Evolutionary conservation across 371 early-diverging fungal genomes (phyloP).

Genomic region (Actinomortierella wolfii): DNA sequence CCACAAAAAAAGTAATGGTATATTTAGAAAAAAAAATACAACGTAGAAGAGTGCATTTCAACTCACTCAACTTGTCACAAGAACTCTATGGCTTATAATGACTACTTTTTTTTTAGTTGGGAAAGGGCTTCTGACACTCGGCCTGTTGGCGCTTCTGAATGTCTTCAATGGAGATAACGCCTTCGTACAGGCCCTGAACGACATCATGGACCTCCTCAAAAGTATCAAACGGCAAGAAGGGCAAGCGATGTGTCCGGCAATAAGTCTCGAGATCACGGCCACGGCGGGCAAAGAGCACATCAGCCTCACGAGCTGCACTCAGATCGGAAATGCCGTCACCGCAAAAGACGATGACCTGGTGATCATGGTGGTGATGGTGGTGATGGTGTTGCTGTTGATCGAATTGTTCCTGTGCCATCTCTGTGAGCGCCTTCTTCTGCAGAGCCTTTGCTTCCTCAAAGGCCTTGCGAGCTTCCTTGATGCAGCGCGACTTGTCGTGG

Average conservation of each 20-base stretch:
- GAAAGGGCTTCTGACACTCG: conserved; percentile 15
- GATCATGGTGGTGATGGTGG: no score
- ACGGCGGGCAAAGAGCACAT: conserved; percentile 63
- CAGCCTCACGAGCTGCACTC: conserved; percentile 63
- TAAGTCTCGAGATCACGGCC: conserved; percentile 62
- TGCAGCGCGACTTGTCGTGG: conserved; percentile 41
- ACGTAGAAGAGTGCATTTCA: no score
- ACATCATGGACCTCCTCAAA: conserved; percentile 32
- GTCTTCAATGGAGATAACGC: conserved; percentile 17
- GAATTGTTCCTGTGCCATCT: conserved; percentile 6
- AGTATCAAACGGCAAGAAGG: conserved; percentile 38
- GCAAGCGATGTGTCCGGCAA: conserved; percentile 49
- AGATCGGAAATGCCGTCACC: conserved; percentile 71
- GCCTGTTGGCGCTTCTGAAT: conserved; percentile 23
- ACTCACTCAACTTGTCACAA: no score
- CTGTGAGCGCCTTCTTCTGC: conserved; percentile 4
- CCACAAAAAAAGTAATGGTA: no score
- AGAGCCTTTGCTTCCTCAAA: conserved; percentile 19
- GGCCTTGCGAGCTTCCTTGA: conserved; percentile 19
- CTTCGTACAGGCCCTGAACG: conserved; percentile 30
- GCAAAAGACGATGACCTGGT: conserved; percentile 57
- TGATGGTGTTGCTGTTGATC: conserved; percentile 7
- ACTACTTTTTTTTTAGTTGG: no score
- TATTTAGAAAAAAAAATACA: no score
- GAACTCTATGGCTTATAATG: no score